Conservation (phyloP, 805 yeast species). For the Torulaspora maleeae region DNA sequence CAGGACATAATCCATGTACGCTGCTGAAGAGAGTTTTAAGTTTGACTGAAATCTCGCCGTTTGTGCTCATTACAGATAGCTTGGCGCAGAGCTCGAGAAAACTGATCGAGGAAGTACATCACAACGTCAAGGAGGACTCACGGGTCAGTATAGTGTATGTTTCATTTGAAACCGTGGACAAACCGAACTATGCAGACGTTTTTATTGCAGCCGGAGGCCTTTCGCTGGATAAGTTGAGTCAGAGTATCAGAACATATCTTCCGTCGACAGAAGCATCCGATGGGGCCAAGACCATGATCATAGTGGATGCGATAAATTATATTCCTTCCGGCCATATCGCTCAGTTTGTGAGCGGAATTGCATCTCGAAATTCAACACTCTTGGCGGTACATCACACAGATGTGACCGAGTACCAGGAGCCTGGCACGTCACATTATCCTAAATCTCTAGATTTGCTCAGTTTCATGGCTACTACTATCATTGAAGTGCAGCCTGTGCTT, state of each 20-base stretch:
- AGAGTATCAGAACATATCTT: slow-evolving; percentile 19
- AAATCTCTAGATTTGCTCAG: slow-evolving; percentile 46
- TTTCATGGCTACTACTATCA: slow-evolving; percentile 70
- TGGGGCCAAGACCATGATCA: slow-evolving; percentile 40
- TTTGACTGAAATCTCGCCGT: slow-evolving; percentile 70
- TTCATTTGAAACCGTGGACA: slow-evolving; percentile 61
- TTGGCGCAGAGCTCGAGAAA: slow-evolving; percentile 60
- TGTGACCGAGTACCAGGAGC: slow-evolving; percentile 35
- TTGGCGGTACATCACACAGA: slow-evolving; percentile 47
- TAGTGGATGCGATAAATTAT: slow-evolving; percentile 68
- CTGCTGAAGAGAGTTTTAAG: slow-evolving; percentile 62
- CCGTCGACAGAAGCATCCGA: slow-evolving; percentile 20
- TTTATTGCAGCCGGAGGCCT: slow-evolving; percentile 44
- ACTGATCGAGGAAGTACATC: slow-evolving; percentile 55
- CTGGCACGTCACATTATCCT: slow-evolving; percentile 47
- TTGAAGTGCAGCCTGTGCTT: slow-evolving; percentile 52
- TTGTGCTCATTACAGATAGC: slow-evolving; percentile 65
- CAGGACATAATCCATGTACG: slow-evolving; percentile 45
- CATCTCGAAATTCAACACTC: slow-evolving; percentile 44
- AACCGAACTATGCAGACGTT: slow-evolving; percentile 46
- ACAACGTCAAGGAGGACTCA: slow-evolving; percentile 32
- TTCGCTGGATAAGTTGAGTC: slow-evolving; percentile 18
- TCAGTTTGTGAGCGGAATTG: slow-evolving; percentile 46
- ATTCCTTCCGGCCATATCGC: slow-evolving; percentile 45
- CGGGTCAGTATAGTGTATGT: slow-evolving; percentile 46